A percentile compares a stretch with the other conserved stretches of the same genome.
These are phyloP conservation scores for Rosa multiflora DNA, from an alignment of 306 rosid genomes.

Conservation along the genomic window DNA sequence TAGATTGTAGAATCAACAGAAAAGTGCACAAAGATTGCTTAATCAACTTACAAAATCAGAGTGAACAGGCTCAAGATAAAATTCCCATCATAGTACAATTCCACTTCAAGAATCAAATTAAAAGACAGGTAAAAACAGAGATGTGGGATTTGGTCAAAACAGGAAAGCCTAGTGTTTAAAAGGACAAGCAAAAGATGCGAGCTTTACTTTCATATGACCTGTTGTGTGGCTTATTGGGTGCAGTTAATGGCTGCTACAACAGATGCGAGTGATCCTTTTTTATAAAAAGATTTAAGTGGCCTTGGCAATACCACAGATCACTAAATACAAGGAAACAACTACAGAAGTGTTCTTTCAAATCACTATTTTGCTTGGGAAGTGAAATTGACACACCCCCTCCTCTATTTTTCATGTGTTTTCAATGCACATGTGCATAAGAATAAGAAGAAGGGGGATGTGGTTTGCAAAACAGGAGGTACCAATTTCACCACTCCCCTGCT, in stretches of 20 bases:
- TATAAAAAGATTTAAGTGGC: background rate
- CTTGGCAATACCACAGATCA: background rate
- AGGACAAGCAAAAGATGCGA: background rate
- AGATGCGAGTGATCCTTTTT: background rate
- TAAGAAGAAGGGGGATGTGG: too few species aligned
- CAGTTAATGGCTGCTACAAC: background rate
- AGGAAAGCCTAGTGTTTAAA: background rate
- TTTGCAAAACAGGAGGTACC: too few species aligned
- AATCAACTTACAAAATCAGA: conserved; percentile 3
- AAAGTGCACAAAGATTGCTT: background rate
- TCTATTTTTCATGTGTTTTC: too few species aligned
- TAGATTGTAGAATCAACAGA: background rate
- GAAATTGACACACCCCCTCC: background rate
- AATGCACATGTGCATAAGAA: background rate
- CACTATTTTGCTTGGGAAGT: background rate
- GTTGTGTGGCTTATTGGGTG: background rate
- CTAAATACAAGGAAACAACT: background rate
- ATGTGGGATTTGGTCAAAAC: background rate
- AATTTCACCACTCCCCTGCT: too few species aligned
- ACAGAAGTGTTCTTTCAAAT: background rate
- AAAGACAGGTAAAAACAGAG: background rate
- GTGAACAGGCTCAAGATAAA: conserved; percentile 11
- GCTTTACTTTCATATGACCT: background rate
- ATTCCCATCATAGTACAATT: background rate
- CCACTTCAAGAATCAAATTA: background rate